Evolutionary conservation across 2,329 filamentous ascomycete genomes (phyloP).

Genomic region (Penicillium sumatraense): DNA sequence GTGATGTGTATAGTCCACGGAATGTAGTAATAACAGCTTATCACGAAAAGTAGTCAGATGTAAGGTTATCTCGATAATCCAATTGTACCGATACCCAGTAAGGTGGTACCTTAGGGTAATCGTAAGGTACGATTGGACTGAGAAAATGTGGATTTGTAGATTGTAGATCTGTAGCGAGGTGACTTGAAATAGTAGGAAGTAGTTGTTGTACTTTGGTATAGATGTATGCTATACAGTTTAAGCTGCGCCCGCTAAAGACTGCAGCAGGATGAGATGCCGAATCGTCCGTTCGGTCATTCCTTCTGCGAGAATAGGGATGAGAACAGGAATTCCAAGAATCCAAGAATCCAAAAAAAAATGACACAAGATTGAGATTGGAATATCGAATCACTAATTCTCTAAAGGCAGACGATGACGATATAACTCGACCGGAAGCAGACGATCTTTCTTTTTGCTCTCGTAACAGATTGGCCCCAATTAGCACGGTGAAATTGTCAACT

Average conservation of each 20-base stretch:
- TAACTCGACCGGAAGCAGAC: conserved; percentile 17
- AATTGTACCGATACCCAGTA: too few relatives aligned
- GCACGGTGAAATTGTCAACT: conserved; percentile 26
- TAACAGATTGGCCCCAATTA: conserved; percentile 27
- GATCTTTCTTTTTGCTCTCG: conserved; percentile 30
- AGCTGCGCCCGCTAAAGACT: conserved; percentile 31
- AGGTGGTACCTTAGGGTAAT: too few relatives aligned
- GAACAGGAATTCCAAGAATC: background rate
- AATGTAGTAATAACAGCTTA: too few relatives aligned
- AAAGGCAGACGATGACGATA: conserved; percentile 22
- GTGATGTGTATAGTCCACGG: too few relatives aligned
- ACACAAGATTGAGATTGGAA: background rate
- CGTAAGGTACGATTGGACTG: too few relatives aligned
- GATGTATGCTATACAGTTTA: conserved; percentile 10
- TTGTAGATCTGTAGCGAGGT: background rate
- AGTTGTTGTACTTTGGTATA: background rate
- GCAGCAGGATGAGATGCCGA: conserved; percentile 34
- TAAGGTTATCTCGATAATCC: background rate
- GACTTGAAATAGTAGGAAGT: background rate
- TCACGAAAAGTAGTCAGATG: background rate
- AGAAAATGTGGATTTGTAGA: too few relatives aligned
- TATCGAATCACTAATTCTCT: background rate
- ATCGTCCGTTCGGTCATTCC: conserved; percentile 38
- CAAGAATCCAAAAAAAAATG: conserved; percentile 1
- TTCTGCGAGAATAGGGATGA: conserved; percentile 1